phyloP scores from a whole-genome alignment of 2,329 filamentous ascomycete genomes.

The Alternaria panax region DNA sequence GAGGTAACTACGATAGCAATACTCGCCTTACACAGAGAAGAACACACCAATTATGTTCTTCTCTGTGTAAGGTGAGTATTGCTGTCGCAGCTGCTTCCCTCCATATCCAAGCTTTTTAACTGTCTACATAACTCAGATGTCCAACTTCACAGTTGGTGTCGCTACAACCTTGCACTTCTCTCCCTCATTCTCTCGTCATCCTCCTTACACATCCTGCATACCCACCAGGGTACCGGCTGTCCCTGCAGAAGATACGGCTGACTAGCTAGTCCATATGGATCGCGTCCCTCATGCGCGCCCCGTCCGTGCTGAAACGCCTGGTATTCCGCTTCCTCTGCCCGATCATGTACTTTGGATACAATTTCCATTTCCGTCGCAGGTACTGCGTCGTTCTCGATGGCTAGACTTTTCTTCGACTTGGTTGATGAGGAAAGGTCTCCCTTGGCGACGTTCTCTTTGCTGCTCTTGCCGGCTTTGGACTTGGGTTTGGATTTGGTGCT shows the following conservation, averaged over 20 bases:
- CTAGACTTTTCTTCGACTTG: background rate
- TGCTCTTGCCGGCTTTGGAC: background rate
- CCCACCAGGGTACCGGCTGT: background rate
- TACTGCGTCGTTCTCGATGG: background rate
- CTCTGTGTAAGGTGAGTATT: background rate
- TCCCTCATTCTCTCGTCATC: background rate
- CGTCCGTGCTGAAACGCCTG: background rate
- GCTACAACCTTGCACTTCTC: background rate
- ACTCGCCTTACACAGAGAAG: background rate
- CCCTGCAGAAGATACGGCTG: background rate
- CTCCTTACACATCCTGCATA: background rate
- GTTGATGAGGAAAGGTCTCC: background rate
- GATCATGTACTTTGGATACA: background rate
- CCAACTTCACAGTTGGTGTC: background rate
- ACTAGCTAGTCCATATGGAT: conserved; percentile 1
- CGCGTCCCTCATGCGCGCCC: background rate
- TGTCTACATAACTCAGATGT: background rate
- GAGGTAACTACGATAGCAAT: background rate
- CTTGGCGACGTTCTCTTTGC: background rate
- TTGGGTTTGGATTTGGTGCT: background rate
- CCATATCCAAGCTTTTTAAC: background rate
- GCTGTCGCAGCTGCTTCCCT: background rate
- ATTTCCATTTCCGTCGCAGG: background rate
- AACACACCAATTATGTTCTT: background rate
- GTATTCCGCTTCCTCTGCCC: background rate